Evolutionary conservation across 345 rosid genomes (phyloP), one percentile per base, ranked within the genome.

Genomic region (Syzygium aqueum): DNA sequence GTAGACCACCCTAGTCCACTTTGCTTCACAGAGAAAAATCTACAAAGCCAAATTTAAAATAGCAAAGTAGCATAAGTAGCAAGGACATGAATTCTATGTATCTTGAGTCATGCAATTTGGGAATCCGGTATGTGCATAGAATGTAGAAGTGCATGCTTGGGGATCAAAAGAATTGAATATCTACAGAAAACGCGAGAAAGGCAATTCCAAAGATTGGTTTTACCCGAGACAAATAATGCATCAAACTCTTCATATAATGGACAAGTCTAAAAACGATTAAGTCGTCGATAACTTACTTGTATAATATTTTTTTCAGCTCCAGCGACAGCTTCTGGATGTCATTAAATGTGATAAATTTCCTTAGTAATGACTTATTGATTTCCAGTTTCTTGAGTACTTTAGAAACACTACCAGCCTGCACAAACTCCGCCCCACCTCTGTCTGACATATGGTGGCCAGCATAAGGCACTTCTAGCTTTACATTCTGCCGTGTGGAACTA

Each of bases 321-420:
- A 67, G 90, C 21, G 94, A 92, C 82, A 96, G 94, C 85, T 88
- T 91, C 84, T 61, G 87, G 59, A 97, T 91, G 88, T 96, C 94
- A 77, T 92, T 82, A 87, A 92, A 89, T 1, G 95, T 91, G 19
- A 92, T 50, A 50, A 59, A 73, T 33, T 3, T 90, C 83, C 91
- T 90, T 40, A 95, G 84, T 5, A 91, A 88, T 87, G 30, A 89
- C 28, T 94, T 88, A 86, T 93, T 86, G 85, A 88, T 90, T 84
- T 89, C 88, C 33, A 91, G 87, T 33, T 88, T 89, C 85, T 92
- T 89, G 25, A 87, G 37, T 19, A 87, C 89, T 86, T 92, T 92
- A 28, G 88, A 40, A 59, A 90, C 87, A 56, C 88, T 92, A 85
- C 85, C 91, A 25, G 90, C 86, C 77, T 89, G 50, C 25, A 87